Conservation (phyloP, 2,329 filamentous ascomycete species). For the Stenocarpella maydis region DNA sequence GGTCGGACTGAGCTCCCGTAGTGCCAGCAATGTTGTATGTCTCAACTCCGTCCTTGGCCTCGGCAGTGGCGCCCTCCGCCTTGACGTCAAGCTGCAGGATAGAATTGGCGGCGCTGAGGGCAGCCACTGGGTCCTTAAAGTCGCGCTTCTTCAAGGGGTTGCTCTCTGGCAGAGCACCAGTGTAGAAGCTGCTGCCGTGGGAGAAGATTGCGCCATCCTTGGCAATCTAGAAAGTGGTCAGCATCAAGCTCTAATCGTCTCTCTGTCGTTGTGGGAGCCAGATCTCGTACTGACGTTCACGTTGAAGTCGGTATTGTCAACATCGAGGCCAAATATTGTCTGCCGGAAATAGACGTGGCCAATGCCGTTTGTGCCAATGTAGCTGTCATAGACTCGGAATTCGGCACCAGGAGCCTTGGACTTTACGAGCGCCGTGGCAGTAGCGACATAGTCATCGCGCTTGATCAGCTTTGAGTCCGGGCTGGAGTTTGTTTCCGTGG, state of each 20-base stretch:
- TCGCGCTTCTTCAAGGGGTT: slow-evolving; percentile 51
- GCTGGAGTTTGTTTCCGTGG: slow-evolving; percentile 39
- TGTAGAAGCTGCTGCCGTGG: slow-evolving; percentile 59
- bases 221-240: slow-evolving; percentile 49
- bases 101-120: slow-evolving; percentile 51
- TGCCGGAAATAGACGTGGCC: slow-evolving; percentile 68
- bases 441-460: slow-evolving; percentile 51
- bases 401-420: slow-evolving; percentile 45
- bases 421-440: slow-evolving; percentile 55
- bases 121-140: slow-evolving; percentile 52
- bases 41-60: slow-evolving; percentile 47
- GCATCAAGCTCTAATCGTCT: slow-evolving; percentile 22
- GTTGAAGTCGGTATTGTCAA: slow-evolving; percentile 69
- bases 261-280: background rate
- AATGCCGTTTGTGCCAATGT: slow-evolving; percentile 62
- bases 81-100: slow-evolving; percentile 52
- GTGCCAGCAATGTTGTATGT: slow-evolving; percentile 57
- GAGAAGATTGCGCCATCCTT: slow-evolving; percentile 64
- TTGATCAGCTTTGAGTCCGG: slow-evolving; percentile 41
- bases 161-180: slow-evolving; percentile 52
- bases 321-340: slow-evolving; percentile 63
- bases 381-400: slow-evolving; percentile 63
- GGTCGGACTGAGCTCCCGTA: slow-evolving; percentile 58
- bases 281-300: slow-evolving; percentile 58
- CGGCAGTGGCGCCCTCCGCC: slow-evolving; percentile 49